phyloP scores from a whole-genome alignment of 2,329 filamentous ascomycete genomes.

The Tothia fuscella region DNA sequence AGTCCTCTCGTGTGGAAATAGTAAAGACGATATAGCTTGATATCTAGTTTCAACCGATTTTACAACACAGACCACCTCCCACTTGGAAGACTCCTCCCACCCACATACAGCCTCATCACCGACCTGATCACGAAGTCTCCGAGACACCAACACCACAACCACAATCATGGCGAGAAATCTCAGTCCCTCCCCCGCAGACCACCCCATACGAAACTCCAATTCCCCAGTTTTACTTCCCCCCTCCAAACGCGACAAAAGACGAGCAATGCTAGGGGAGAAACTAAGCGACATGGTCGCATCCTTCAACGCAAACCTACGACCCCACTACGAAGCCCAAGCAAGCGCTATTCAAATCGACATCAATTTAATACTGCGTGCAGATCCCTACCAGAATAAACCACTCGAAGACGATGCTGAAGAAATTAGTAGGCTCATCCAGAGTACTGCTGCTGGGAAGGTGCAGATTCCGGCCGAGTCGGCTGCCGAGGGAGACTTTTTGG shows the following conservation, averaged over 20 bases:
- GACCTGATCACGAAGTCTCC: too few relatives aligned
- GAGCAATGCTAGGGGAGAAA: conserved; percentile 69
- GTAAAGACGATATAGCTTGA: too few relatives aligned
- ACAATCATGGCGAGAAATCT: conserved; percentile 10
- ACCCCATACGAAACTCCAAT: background rate
- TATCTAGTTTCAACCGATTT: too few relatives aligned
- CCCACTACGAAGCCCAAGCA: conserved; percentile 77
- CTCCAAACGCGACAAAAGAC: conserved; percentile 84
- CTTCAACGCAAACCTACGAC: conserved; percentile 70
- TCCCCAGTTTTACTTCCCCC: conserved; percentile 6
- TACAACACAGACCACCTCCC: too few relatives aligned
- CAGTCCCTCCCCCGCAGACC: conserved; percentile 9
- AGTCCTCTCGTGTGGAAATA: too few relatives aligned
- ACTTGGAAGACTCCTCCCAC: too few relatives aligned
- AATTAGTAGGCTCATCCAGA: conserved; percentile 47
- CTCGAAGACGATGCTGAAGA: conserved; percentile 55
- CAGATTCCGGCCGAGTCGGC: conserved; percentile 30
- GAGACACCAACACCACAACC: background rate
- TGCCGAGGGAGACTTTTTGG: conserved; percentile 56
- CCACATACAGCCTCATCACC: too few relatives aligned
- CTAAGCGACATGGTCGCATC: conserved; percentile 63
- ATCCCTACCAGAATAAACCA: conserved; percentile 62
- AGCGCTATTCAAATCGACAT: conserved; percentile 88
- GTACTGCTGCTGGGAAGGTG: conserved; percentile 30
- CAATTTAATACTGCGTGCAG: conserved; percentile 70